Conservation (phyloP, 768 basidiomycete species). For the Auriscalpium vulgare region DNA sequence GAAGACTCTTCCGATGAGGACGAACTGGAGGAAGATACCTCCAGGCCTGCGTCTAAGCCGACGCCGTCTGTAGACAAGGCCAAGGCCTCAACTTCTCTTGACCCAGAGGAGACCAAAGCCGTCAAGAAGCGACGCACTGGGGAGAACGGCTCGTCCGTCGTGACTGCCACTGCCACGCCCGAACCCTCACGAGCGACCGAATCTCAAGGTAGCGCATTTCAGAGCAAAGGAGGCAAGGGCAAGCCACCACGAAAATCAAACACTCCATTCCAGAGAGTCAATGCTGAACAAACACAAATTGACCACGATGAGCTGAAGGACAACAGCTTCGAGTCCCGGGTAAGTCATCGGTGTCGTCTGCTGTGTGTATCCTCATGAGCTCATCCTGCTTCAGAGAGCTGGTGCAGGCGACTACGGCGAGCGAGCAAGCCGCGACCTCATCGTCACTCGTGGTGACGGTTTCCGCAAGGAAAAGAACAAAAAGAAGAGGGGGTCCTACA, state of each 20-base stretch:
- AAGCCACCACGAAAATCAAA: slow-evolving; percentile 34
- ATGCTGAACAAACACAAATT: slow-evolving; percentile 49
- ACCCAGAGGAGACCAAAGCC: background rate
- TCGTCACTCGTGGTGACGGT: slow-evolving; percentile 88
- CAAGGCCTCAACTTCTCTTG: too few species aligned
- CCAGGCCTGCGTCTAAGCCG: slow-evolving; percentile 1
- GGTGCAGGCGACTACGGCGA: slow-evolving; percentile 79
- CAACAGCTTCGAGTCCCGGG: slow-evolving; percentile 80
- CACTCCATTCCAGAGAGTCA: slow-evolving; percentile 75
- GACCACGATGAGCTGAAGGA: slow-evolving; percentile 44
- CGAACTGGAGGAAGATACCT: background rate
- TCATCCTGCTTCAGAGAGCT: slow-evolving; percentile 39
- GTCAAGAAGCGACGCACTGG: slow-evolving; percentile 11
- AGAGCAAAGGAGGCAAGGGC: slow-evolving; percentile 19
- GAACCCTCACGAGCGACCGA: slow-evolving; percentile 19
- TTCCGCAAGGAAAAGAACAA: slow-evolving; percentile 99
- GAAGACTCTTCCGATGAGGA: slow-evolving; percentile 5
- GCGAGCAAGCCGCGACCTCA: slow-evolving; percentile 76
- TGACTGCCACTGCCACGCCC: background rate
- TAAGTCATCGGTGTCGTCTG: slow-evolving; percentile 24
- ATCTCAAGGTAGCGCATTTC: slow-evolving; percentile 1
- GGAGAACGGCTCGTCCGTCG: slow-evolving; percentile 5
- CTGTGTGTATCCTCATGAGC: background rate
- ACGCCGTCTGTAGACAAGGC: background rate
- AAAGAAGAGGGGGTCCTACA: slow-evolving; percentile 94